Conservation (phyloP, 192 early-diverging fungal genomes). For the Hyaloraphidium curvatum region DNA sequence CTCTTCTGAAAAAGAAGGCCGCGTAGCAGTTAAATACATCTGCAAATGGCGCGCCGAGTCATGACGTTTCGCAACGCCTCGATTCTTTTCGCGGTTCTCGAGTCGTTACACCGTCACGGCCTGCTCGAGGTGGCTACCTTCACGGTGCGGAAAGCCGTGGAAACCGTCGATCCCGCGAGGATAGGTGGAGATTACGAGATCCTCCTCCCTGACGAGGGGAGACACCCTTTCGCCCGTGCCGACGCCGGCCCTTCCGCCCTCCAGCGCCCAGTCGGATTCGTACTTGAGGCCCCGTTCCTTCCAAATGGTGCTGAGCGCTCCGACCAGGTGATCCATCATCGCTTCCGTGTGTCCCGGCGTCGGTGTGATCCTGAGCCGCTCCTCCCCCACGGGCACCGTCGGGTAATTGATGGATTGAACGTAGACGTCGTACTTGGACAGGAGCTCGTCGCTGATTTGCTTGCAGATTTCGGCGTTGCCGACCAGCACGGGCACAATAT, state of each 20-base stretch:
- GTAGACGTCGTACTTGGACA: slow-evolving; percentile 80
- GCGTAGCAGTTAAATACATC: too few species aligned
- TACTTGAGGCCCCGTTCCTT: slow-evolving; percentile 63
- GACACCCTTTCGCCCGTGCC: slow-evolving; percentile 25
- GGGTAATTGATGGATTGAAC: slow-evolving; percentile 99
- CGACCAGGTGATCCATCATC: slow-evolving; percentile 70
- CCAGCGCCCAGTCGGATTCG: slow-evolving; percentile 63
- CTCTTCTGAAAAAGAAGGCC: slow-evolving; percentile 12
- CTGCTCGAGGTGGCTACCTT: too few species aligned
- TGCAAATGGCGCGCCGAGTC: too few species aligned
- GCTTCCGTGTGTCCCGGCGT: slow-evolving; percentile 74
- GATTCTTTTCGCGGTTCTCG: too few species aligned
- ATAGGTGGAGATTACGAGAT: too few species aligned
- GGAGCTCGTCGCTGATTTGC: slow-evolving; percentile 77
- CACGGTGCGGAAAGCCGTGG: too few species aligned
- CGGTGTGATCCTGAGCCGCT: slow-evolving; percentile 93
- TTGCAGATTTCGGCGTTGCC: slow-evolving; percentile 92
- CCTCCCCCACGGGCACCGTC: slow-evolving; percentile 64
- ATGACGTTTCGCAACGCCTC: too few species aligned
- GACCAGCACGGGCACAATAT: slow-evolving; percentile 96
- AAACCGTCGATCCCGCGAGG: too few species aligned
- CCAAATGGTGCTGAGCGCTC: slow-evolving; percentile 73
- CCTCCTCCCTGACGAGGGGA: too few species aligned
- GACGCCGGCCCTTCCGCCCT: slow-evolving; percentile 76
- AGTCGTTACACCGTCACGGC: too few species aligned